Percentiles rank a stretch among this genome's conserved stretches.
These are phyloP conservation scores for Licmophora abbreviata DNA, from an alignment of 108 stramenopile species.

Conservation along the genomic window DNA sequence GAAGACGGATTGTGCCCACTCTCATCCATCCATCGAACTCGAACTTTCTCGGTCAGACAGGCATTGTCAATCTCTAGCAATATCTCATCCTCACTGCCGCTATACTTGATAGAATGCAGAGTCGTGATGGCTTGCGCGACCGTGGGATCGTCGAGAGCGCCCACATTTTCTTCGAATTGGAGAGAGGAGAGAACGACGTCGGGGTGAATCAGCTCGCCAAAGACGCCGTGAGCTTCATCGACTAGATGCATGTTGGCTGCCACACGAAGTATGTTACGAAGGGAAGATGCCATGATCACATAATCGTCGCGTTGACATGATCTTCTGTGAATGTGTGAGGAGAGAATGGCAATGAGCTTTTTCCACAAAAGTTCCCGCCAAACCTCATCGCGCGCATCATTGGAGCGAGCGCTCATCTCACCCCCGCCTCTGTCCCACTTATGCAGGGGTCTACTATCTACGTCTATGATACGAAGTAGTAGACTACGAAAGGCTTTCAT, in stretches of 20 bases:
- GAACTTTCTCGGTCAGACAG: background rate
- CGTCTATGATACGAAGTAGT: too few species aligned
- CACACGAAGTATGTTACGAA: too few species aligned
- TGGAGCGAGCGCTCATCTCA: too few species aligned
- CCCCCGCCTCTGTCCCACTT: too few species aligned
- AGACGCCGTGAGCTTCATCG: background rate
- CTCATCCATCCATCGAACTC: constrained; percentile 1
- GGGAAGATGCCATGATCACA: too few species aligned
- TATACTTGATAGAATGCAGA: background rate
- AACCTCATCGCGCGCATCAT: too few species aligned
- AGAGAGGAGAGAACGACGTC: background rate
- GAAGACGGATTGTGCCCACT: background rate
- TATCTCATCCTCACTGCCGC: background rate
- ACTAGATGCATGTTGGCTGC: background rate
- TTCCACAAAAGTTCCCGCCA: too few species aligned
- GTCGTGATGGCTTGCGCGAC: background rate
- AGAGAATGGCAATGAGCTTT: too few species aligned
- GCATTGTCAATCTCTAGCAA: constrained; percentile 1
- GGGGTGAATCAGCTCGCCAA: background rate
- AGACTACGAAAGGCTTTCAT: too few species aligned
- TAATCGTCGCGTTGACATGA: too few species aligned
- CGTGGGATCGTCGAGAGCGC: background rate
- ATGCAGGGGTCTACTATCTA: too few species aligned
- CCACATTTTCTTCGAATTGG: background rate
- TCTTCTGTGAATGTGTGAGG: too few species aligned